Evolutionary conservation across 257 asterid species (phyloP).

Genomic region (Solanum sejunctum): DNA sequence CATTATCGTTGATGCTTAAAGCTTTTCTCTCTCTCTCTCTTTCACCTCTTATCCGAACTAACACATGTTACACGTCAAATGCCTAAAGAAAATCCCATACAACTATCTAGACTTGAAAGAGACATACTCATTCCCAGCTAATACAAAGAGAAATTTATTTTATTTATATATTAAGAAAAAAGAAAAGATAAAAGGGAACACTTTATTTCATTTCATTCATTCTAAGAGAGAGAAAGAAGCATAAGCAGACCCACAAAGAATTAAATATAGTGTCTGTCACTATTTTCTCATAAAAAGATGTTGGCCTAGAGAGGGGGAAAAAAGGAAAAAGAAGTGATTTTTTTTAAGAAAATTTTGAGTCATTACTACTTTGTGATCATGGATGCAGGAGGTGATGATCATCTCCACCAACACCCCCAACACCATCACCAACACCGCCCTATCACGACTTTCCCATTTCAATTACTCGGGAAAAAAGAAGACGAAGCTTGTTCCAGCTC

Average conservation of each 20-base stretch:
- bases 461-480: slow-evolving; percentile 71
- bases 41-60: slow-evolving; percentile 3
- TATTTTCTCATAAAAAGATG: background rate
- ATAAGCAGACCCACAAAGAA: slow-evolving; percentile 14
- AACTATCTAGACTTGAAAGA: slow-evolving; percentile 5
- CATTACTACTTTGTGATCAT: slow-evolving; percentile 40
- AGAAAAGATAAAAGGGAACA: background rate
- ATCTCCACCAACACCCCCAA: slow-evolving; percentile 40
- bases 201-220: background rate
- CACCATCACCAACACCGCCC: slow-evolving; percentile 17
- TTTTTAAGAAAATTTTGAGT: background rate
- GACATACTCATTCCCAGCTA: slow-evolving; percentile 24
- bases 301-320: slow-evolving; percentile 1
- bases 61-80: background rate
- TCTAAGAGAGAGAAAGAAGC: background rate
- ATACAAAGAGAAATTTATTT: slow-evolving; percentile 1
- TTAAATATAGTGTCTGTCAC: slow-evolving; percentile 5
- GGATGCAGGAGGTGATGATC: slow-evolving; percentile 81
- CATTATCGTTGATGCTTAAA: slow-evolving; percentile 94
- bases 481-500: slow-evolving; percentile 26
- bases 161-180: background rate
- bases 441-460: slow-evolving; percentile 51
- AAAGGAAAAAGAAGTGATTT: background rate
- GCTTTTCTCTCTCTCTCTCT: slow-evolving; percentile 41
- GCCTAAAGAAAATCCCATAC: background rate